Evolutionary conservation across 2,329 filamentous ascomycete species (phyloP), one percentile per base, ranked within the genome.

Genomic region (Zopfia rhizophila): DNA sequence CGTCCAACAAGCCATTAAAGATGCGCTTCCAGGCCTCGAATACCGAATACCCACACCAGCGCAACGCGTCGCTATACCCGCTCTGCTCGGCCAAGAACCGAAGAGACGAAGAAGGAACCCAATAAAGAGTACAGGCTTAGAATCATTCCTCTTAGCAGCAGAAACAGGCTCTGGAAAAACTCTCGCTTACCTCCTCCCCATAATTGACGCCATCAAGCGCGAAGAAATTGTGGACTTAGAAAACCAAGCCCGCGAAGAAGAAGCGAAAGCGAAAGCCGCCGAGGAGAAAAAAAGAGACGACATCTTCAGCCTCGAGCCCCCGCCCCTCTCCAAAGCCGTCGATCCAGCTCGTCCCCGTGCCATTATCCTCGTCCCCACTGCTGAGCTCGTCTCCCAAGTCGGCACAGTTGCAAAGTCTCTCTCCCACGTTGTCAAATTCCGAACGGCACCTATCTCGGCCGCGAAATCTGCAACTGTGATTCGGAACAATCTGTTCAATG

Each of bases 111-210:
- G 65, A 28, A 55, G 62, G 25, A 55, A 51, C 4, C 43, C 67
- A 3, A 64, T 60, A 38, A 51, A 47, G 62, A 65, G 66, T 55
- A 38, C 38, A 66, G 72, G 55, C n/a, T 80, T 82, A 63, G 76
- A 85, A 41, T 79, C 85, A 39, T 97, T 90, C 65, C 80, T 99
- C 10, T 79, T 99, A 37, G 94, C 94, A 3, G 94, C 94, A 8
- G 94, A 99, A 77, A 99, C 94, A 0, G 94, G 94, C 10, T 97
- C 94, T 0, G 94, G 94, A 49, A 99, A 99, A 78, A 99, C 94
- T 1, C 78, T 99, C 51, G 91, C 94, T 7, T 99, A 99, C 66
- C 77, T 97, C 4, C 74, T 97, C 4, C 95, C 94, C 0, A 82
- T 87, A 12, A 79, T 99, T 39, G 86, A 99, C 72, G 89, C 90